Evolutionary conservation across 1,284 basidiomycete species (phyloP).

Genomic region (Melampsora larici-populina): DNA sequence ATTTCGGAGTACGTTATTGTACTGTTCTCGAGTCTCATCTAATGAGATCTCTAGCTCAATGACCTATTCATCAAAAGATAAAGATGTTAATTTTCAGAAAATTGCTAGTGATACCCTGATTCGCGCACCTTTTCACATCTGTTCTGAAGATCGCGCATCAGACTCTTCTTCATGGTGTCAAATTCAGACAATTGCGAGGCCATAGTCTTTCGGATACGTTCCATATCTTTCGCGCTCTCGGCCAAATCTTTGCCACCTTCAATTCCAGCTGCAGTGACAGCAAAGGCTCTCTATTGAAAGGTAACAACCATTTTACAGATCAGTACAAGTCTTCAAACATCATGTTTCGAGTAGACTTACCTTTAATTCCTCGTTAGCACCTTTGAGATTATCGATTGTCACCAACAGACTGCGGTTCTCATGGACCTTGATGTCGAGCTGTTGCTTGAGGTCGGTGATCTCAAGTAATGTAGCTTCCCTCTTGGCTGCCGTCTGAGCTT

Average conservation of each 20-base stretch:
- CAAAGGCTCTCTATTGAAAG: slow-evolving; percentile 75
- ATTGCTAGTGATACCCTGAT: too few relatives aligned
- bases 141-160: slow-evolving; percentile 98
- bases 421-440: slow-evolving; percentile 77
- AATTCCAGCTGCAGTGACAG: slow-evolving; percentile 90
- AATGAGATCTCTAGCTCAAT: slow-evolving; percentile 98
- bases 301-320: slow-evolving; percentile 30
- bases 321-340: slow-evolving; percentile 10
- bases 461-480: slow-evolving; percentile 84
- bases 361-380: slow-evolving; percentile 97
- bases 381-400: slow-evolving; percentile 87
- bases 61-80: slow-evolving; percentile 62
- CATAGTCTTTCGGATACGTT: slow-evolving; percentile 92
- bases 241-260: slow-evolving; percentile 94
- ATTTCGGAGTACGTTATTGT: slow-evolving; percentile 95
- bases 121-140: slow-evolving; percentile 89
- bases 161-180: slow-evolving; percentile 95
- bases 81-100: neutral
- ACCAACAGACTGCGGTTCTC: slow-evolving; percentile 81
- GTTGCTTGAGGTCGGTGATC: slow-evolving; percentile 82
- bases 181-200: slow-evolving; percentile 96
- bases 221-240: slow-evolving; percentile 93
- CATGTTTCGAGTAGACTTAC: slow-evolving; percentile 56
- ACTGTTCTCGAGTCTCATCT: slow-evolving; percentile 98
- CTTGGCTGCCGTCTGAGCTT: slow-evolving; percentile 86